Conservation (phyloP, 1,139 yeast species). For the Geotrichum klebahnii region DNA sequence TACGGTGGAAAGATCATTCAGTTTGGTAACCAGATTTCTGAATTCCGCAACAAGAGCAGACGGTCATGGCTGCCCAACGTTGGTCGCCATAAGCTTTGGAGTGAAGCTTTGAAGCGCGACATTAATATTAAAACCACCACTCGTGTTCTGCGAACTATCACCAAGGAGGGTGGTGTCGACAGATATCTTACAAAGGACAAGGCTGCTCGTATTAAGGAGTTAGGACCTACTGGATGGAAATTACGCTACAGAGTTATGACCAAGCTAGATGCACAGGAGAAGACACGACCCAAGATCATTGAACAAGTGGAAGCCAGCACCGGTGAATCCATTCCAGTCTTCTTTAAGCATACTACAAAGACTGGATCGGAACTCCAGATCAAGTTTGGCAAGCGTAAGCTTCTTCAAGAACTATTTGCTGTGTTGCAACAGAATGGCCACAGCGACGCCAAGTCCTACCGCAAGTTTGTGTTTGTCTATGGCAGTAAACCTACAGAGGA, state of each 20-base stretch:
- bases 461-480: slow-evolving; percentile 45
- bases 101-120: slow-evolving; percentile 64
- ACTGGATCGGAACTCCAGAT: slow-evolving; percentile 48
- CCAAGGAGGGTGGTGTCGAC: slow-evolving; percentile 92
- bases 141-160: slow-evolving; percentile 76
- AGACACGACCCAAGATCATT: slow-evolving; percentile 27
- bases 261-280: slow-evolving; percentile 36
- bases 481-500: slow-evolving; percentile 44
- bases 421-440: slow-evolving; percentile 45
- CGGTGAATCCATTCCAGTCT: slow-evolving; percentile 43
- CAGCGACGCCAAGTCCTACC: slow-evolving; percentile 47
- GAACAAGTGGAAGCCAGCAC: slow-evolving; percentile 19
- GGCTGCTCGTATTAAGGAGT: slow-evolving; percentile 82
- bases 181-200: slow-evolving; percentile 80
- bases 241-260: slow-evolving; percentile 67
- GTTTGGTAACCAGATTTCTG: slow-evolving; percentile 75
- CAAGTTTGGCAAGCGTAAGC: slow-evolving; percentile 59
- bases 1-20: slow-evolving; percentile 84
- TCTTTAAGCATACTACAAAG: slow-evolving; percentile 44
- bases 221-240: slow-evolving; percentile 90
- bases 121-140: slow-evolving; percentile 64
- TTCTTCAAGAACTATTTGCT: slow-evolving; percentile 54
- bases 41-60: slow-evolving; percentile 67
- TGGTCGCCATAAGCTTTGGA: slow-evolving; percentile 71
- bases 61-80: slow-evolving; percentile 82